These are phyloP conservation scores for Exophiala alcalophila DNA, from an alignment of 2,329 filamentous ascomycete genomes.

Conservation along the genomic window DNA sequence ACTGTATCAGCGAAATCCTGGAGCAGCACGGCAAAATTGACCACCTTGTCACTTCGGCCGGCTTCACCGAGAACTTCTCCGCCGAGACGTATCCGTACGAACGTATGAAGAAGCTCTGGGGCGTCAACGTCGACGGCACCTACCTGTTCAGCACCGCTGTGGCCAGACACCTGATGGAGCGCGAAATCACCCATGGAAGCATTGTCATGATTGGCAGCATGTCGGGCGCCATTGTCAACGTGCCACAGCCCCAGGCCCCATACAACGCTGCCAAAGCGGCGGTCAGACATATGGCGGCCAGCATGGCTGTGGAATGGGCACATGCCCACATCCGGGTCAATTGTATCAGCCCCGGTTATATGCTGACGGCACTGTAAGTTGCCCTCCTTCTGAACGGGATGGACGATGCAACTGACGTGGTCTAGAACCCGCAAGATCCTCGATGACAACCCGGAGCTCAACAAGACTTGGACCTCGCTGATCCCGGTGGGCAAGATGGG, in stretches of 20 bases:
- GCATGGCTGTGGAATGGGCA: constrained; percentile 92
- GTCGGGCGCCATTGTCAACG: constrained; percentile 90
- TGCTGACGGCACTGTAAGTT: constrained; percentile 85
- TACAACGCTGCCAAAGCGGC: constrained; percentile 95
- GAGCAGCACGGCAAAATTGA: constrained; percentile 76
- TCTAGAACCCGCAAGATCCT: constrained; percentile 86
- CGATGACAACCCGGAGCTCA: constrained; percentile 85
- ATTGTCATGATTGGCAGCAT: constrained; percentile 96
- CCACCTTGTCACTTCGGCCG: constrained; percentile 90
- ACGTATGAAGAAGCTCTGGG: constrained; percentile 89
- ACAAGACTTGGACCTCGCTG: constrained; percentile 83
- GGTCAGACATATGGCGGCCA: constrained; percentile 80
- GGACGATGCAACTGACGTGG: too few species aligned
- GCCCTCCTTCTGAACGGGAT: too few species aligned
- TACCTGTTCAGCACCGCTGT: constrained; percentile 39
- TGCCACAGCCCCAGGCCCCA: constrained; percentile 87
- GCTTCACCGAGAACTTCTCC: constrained; percentile 94
- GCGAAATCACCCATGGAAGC: constrained; percentile 63
- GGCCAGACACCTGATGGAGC: constrained; percentile 73
- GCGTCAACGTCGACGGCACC: constrained; percentile 74
- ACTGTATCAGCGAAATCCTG: constrained; percentile 68
- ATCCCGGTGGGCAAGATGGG: constrained; percentile 96
- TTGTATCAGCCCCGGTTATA: constrained; percentile 92
- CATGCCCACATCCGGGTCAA: constrained; percentile 85
- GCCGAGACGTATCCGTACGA: constrained; percentile 88